Evolutionary conservation across 1,284 basidiomycete genomes (phyloP), one percentile per base, ranked within the genome.

Genomic region (Puccinia hordei): DNA sequence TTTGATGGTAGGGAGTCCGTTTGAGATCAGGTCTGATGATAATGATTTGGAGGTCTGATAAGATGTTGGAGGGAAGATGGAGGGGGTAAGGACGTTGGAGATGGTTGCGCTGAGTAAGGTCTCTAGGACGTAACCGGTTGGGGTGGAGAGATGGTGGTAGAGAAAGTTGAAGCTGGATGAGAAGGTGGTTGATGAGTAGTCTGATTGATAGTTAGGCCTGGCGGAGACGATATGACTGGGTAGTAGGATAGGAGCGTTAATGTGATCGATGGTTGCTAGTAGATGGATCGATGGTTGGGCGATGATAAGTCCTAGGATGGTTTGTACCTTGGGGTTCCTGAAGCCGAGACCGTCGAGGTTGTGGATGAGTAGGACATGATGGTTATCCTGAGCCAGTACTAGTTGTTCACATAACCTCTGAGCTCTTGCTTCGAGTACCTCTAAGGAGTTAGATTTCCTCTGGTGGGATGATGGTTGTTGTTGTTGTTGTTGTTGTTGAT

Each of bases 131-230:
- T 95, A 96, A 1, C 92, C 88, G 33, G 87, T 88, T 82, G 93
- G 91, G 0, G 95, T 96, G 1, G 93, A 92, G 22, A 92, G 85
- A 85, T 94, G 92, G 86, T 96, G 93, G 90, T 93, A 94, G 19
- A 95, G 86, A 90, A 93, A 95, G 8, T 90, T 89, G 86, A 91
- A 93, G 0, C 92, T 91, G 46, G 89, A 87, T 38, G 86, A 82
- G 12, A 49, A 51, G 46, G 27, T 83, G 63, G 30, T 57, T 13
- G 19, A 57, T 17, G 13, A 30, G n/a, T 17, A 44, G 17, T 10
- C 80, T 85, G 84, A n/a, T n/a, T n/a, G n/a, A n/a, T n/a, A n/a
- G n/a, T 17, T 82, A 81, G 51, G 84, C 1, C 83, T 83, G 0
- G 85, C 83, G 46, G 84, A 84, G n/a, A 82, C 82, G 1, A 83